A percentile compares a stretch with the other conserved stretches of the same genome.
These are phyloP conservation scores for Mimosa bimucronata DNA, from an alignment of 306 rosid genomes.

Conservation along the genomic window DNA sequence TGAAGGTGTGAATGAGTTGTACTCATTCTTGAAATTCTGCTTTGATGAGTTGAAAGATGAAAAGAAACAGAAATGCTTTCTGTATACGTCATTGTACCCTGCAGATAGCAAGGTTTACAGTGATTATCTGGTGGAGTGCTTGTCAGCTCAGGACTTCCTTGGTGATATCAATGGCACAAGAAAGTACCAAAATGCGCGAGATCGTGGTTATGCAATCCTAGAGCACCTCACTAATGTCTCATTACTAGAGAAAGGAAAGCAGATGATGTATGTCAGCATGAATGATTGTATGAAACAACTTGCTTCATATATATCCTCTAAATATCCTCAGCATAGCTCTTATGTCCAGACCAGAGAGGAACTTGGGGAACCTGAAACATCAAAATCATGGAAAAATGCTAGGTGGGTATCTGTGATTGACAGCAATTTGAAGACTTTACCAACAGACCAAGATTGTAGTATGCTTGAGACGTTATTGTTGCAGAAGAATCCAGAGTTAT, in stretches of 20 bases:
- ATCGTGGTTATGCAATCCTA: conserved; percentile 20
- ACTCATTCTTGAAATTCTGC: conserved; percentile 38
- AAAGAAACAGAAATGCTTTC: conserved; percentile 38
- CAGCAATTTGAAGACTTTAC: conserved; percentile 1
- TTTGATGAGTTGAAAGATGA: conserved; percentile 37
- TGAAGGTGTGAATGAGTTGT: conserved; percentile 34
- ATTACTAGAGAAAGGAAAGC: conserved; percentile 15
- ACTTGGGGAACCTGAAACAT: background rate
- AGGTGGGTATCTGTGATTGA: conserved; percentile 27
- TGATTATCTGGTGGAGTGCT: conserved; percentile 47
- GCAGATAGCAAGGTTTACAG: conserved; percentile 34
- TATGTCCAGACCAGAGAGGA: background rate
- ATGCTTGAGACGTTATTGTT: conserved; percentile 23
- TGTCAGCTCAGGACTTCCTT: conserved; percentile 37
- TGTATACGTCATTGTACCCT: conserved; percentile 41
- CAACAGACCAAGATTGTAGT: background rate
- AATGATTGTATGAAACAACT: conserved; percentile 14
- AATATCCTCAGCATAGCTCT: background rate
- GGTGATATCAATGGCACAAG: conserved; percentile 33
- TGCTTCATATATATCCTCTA: conserved; percentile 15
- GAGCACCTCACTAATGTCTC: conserved; percentile 26
- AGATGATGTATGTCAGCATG: conserved; percentile 26
- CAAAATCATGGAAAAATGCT: background rate
- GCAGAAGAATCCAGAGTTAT: background rate
- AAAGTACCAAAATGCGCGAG: conserved; percentile 35